Evolutionary conservation across 1,139 yeast species (phyloP), one percentile per base, ranked within the genome.

Genomic region (Sugiyamaella paludigena): DNA sequence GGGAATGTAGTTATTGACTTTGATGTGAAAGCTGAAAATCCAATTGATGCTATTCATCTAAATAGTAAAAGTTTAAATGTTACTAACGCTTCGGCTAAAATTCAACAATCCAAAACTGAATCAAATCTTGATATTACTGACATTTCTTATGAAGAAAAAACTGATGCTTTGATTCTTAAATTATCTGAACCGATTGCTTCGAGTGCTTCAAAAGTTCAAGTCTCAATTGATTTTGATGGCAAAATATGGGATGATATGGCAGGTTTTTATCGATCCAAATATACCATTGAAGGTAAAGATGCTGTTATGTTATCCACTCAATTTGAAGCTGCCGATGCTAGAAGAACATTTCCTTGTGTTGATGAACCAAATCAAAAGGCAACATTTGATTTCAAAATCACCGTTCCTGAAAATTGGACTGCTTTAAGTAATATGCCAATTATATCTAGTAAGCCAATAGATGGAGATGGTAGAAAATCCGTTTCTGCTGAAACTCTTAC

Each of bases 361-460:
- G 96, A 88, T 67, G 96, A 88, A 66, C 96, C 96, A 10, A 80
- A 83, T 47, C 76, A 83, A 53, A 88, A 88, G 72, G 92, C 96
- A 11, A 78, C 83, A 41, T 88, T 87, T 64, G 81, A 81, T 52
- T 75, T 88, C 50, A 70, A 81, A 28, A 73, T 88, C 57, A 75
- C 83, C 47, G 79, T 87, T 37, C 78, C 79, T 47, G 72, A 75
- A 51, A 68, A 76, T 32, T 75, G 81, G 67, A 83, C 84, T 42
- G 87, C 84, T 47, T 75, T 88, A 60, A 82, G 92, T 43, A 88
- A 88, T 67, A 87, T 86, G 95, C 56, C 56, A 6, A 80, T 77
- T 26, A 74, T 73, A 49, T 71, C 74, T 32, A 81, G 80, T 52
- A 70, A 72, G 49, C 64, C 76, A 15, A 71, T 76, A 26, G 74